Conservation (phyloP, 441 rosid species). For the Adansonia rubrostipa region DNA sequence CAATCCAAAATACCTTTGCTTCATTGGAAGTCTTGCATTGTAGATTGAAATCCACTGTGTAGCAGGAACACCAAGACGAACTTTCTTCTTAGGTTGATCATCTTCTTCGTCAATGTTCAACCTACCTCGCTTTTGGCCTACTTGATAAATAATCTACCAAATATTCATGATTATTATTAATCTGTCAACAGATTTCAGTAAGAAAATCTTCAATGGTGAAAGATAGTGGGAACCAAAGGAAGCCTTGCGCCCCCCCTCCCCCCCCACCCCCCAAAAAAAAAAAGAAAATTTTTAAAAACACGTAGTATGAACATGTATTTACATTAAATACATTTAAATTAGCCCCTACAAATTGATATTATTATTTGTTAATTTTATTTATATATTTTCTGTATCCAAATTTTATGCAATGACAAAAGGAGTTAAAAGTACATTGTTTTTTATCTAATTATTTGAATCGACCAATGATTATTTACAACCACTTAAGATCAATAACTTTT, state of each 20-base stretch:
- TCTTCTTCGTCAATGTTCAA: slow-evolving; percentile 90
- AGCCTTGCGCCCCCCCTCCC: not conserved
- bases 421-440: not conserved
- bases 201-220: not conserved
- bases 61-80: slow-evolving; percentile 96
- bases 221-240: not conserved
- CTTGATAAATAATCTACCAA: slow-evolving; percentile 76
- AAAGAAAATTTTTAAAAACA: not conserved
- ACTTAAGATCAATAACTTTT: not conserved
- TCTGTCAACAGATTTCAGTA: not conserved
- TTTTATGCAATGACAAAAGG: slow-evolving; percentile 4
- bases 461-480: not conserved
- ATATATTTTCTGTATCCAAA: not conserved
- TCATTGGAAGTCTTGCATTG: slow-evolving; percentile 97
- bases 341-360: not conserved
- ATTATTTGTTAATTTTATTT: not conserved
- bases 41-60: slow-evolving; percentile 97
- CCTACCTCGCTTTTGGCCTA: slow-evolving; percentile 98
- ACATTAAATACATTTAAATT: slow-evolving; percentile 7
- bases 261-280: not conserved
- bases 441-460: not conserved
- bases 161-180: slow-evolving; percentile 18
- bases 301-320: not conserved
- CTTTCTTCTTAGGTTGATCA: slow-evolving; percentile 91
- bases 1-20: slow-evolving; percentile 69